A percentile compares a stretch with the other conserved stretches of the same genome.
These are phyloP conservation scores for Sequoia sempervirens DNA, from an alignment of 75 land plant genomes.

Conservation along the genomic window DNA sequence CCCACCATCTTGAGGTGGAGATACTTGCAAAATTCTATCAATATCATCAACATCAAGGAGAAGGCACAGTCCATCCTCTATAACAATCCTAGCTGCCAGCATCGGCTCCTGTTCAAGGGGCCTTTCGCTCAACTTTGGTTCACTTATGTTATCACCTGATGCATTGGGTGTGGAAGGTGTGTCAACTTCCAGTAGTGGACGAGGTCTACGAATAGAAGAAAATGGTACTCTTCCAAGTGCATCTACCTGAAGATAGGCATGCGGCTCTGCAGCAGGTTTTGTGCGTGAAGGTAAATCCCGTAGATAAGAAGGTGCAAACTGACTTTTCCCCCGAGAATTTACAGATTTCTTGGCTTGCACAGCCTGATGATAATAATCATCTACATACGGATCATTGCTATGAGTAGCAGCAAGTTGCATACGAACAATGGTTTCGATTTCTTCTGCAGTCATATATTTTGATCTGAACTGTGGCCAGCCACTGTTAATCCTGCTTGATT, in stretches of 20 bases:
- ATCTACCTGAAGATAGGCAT: constrained; percentile 87
- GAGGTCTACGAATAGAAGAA: constrained; percentile 77
- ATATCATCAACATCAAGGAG: constrained; percentile 95
- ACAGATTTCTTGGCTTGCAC: constrained; percentile 63
- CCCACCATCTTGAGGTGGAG: constrained; percentile 78
- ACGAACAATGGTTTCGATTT: constrained; percentile 76
- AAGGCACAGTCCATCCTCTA: constrained; percentile 84
- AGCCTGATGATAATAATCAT: constrained; percentile 95
- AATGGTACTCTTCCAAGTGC: constrained; percentile 76
- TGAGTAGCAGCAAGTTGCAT: constrained; percentile 95
- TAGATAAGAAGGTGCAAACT: constrained; percentile 65
- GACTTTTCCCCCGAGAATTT: constrained; percentile 56
- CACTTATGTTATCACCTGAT: constrained; percentile 22
- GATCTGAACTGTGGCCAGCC: constrained; percentile 61
- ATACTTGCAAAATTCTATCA: constrained; percentile 65
- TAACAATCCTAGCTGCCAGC: constrained; percentile 82
- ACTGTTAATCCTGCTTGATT: constrained; percentile 26
- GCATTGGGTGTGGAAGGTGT: constrained; percentile 26
- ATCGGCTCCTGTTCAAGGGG: constrained; percentile 91
- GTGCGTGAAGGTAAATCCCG: constrained; percentile 64
- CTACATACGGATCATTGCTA: constrained; percentile 78
- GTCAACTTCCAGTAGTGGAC: constrained; percentile 86
- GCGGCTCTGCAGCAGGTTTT: constrained; percentile 64
- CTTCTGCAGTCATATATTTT: constrained; percentile 84
- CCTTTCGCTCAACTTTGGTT: constrained; percentile 42